Base-by-base conservation (phyloP, 140 eudicot genomes). In the Ambrosia hybrid region DNA sequence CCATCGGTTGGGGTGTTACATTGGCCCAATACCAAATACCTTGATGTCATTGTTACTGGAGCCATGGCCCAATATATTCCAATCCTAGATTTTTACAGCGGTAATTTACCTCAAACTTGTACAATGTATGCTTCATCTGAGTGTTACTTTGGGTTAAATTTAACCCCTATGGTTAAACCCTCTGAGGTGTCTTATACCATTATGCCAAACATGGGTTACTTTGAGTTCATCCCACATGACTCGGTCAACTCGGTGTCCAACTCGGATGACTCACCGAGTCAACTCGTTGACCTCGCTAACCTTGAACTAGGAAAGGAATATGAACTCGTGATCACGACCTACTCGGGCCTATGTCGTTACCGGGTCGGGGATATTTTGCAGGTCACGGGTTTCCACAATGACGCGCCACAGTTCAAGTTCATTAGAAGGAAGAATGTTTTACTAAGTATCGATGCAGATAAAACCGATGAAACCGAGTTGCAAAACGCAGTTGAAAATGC, bases 31-130 rank as follows among this genome's bases (percentile, higher is more conserved):
- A 85, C 89, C 2, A 85, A 75, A 12, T 85, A 85, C 36, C 76
- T 85, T 11, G 89, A 85, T 58, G 89, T 85, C 68, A 85, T 85
- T 6, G 86, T 85, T 36, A 85, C 89, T 0, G 89, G 89, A 2
- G 86, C 89, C 3, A 85, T 85, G 89, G 86, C 89, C 1, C 89
- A 85, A 78, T 85, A 85, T 12, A 85, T 85, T 75, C 89, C 89
- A 0, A 85, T 81, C 2, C 75, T 85, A 9, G 86, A 85, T 72
- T 85, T 71, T 65, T 85, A 85, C 72, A 85, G 89, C 60, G 72
- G 78, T 48, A 76, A 67, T 15, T 78, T 85, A 8, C 89, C 89
- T 4, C 82, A 80, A 39, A 74, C 78, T 0, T 85, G 89, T 51
- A 85, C 89, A 3, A 85, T 85, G 89, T 84, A 84, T 43, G 89